Base-by-base conservation (phyloP, 2,329 filamentous ascomycete genomes). In the Scedosporium dehoogii region DNA sequence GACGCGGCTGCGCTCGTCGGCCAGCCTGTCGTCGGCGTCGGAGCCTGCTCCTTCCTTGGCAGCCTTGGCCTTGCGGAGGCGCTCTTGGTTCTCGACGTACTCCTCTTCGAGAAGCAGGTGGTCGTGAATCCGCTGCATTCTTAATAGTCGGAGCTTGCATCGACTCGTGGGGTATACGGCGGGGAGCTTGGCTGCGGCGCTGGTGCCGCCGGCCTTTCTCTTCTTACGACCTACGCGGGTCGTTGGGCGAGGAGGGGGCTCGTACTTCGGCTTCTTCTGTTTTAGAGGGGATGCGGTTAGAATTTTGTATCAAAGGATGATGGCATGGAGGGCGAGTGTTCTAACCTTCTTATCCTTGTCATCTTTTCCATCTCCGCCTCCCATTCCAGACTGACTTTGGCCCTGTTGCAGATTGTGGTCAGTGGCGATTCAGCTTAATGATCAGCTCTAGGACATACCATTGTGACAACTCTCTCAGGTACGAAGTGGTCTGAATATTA, bases 211-310 rank as follows among this genome's bases (percentile, higher is more conserved):
- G 59, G 86, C 85, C 87, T 91, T 97, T 84, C 92, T 93, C 90
- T 99, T 99, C 89, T 96, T 97, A 73, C 93, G 91, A 65, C 94
- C 94, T 74, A 99, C 89, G 74, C 94, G 91, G 68, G 94, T 97
- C 66, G 94, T 99, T 66, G 94, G 94, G 72, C 93, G 89, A 76
- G 94, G 94, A 69, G 94, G 94, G 67, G 94, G 94, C 78, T 99
- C 94, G 82, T 99, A 99, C 89, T 96, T 97, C 74, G 94, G 94
- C 88, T 99, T 99, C 85, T 99, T 97, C 93, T 96, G 71, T 69
- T 64, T 14, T 51, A 16, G 41, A 29, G 58, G 27, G 56, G 51
- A 23, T 67, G 56, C 10, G 9, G 29, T 27, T 27, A 61, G 41
- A 57, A 33, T 9, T 33, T 7, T 6, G 27, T 7, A 29, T 42